These are phyloP conservation scores for Tetradesmus obliquus DNA, from an alignment of 139 green algal species.

Conservation along the genomic window DNA sequence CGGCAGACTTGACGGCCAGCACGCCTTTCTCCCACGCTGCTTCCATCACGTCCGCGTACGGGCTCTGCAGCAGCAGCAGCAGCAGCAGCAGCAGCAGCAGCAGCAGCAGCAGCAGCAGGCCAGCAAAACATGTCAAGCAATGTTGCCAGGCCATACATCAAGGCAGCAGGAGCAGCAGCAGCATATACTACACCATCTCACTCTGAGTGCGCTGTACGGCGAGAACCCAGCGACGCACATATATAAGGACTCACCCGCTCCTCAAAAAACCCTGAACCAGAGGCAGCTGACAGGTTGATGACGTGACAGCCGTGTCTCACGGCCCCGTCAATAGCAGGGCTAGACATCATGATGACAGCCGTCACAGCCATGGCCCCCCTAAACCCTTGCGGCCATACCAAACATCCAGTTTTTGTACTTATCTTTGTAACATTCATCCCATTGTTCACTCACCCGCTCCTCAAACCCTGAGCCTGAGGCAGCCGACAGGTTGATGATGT, in stretches of 20 bases:
- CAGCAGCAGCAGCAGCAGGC: background rate
- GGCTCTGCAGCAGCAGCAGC: slow-evolving; percentile 18
- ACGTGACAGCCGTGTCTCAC: slow-evolving; percentile 3
- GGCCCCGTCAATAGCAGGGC: background rate
- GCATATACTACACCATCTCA: too few relatives aligned
- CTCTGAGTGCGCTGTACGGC: too few relatives aligned
- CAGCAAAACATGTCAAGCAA: too few relatives aligned
- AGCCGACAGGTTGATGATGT: slow-evolving; percentile 30
- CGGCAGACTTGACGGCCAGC: background rate
- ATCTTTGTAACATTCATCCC: background rate
- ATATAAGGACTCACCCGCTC: slow-evolving; percentile 1
- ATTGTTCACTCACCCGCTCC: background rate
- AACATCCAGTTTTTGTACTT: too few relatives aligned
- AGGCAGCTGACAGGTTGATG: slow-evolving; percentile 22
- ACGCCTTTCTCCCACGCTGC: background rate
- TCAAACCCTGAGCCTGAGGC: background rate
- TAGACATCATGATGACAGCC: background rate
- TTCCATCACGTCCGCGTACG: background rate
- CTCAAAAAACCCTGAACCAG: background rate
- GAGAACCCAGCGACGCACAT: too few relatives aligned
- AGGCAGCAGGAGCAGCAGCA: too few relatives aligned
- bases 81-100: background rate
- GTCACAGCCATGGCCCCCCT: background rate
- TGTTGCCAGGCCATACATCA: too few relatives aligned
- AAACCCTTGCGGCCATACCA: too few relatives aligned